Evolutionary conservation across 2,329 filamentous ascomycete genomes (phyloP).

Genomic region (Nigrograna mackinnonii): DNA sequence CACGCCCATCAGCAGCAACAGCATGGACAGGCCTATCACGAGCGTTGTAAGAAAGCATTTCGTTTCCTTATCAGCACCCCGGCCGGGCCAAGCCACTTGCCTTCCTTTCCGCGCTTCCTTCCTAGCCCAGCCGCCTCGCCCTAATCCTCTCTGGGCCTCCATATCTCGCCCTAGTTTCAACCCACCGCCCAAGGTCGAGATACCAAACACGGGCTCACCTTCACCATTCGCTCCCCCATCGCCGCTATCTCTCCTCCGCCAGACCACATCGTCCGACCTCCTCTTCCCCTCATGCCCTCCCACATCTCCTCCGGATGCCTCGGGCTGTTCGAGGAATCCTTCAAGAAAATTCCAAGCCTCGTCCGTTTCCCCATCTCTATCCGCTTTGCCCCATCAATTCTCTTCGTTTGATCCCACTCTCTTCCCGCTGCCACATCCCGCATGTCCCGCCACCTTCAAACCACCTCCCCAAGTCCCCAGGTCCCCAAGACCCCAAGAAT

Average conservation of each 20-base stretch:
- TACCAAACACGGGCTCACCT: not conserved
- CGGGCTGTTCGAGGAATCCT: not conserved
- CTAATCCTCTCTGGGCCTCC: too few species aligned
- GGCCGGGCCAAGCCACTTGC: not conserved
- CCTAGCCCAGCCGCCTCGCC: too few species aligned
- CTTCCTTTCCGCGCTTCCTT: not conserved
- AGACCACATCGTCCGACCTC: not conserved
- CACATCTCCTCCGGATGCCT: not conserved
- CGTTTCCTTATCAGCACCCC: slow-evolving; percentile 13
- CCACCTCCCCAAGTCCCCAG: not conserved
- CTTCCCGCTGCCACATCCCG: slow-evolving; percentile 2
- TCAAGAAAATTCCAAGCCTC: not conserved
- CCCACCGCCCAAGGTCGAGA: not conserved
- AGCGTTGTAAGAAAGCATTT: slow-evolving; percentile 8
- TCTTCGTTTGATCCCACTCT: slow-evolving; percentile 3
- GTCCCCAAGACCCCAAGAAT: too few species aligned
- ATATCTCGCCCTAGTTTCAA: too few species aligned
- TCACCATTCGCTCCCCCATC: not conserved
- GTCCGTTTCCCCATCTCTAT: not conserved
- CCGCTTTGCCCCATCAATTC: slow-evolving; percentile 2
- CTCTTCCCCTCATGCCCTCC: not conserved
- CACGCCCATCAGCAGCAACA: not conserved
- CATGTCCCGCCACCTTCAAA: not conserved
- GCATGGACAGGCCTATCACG: slow-evolving; percentile 6
- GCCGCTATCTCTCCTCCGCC: not conserved